phyloP scores from a whole-genome alignment of 2,329 filamentous ascomycete genomes.

The Aureobasidium sp. region DNA sequence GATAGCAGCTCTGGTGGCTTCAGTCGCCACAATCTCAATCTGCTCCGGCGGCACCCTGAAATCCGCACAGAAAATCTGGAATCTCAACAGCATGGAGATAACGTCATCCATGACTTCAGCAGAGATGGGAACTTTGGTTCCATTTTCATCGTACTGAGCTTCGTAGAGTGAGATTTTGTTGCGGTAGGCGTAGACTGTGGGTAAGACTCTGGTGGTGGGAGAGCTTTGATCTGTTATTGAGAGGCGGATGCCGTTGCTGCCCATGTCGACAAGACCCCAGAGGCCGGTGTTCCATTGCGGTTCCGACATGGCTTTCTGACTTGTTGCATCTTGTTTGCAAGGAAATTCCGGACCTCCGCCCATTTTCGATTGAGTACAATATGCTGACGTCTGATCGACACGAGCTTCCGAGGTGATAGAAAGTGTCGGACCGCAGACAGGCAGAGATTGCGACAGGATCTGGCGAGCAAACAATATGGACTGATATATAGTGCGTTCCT shows the following conservation, averaged over 20 bases:
- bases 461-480: background rate
- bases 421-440: background rate
- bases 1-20: conserved; percentile 69
- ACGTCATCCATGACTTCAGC: conserved; percentile 54
- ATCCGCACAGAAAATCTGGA: conserved; percentile 59
- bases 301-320: background rate
- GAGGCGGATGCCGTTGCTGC: conserved; percentile 77
- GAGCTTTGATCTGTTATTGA: conserved; percentile 71
- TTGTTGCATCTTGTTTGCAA: background rate
- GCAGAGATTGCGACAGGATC: background rate
- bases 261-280: conserved; percentile 19
- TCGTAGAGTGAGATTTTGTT: conserved; percentile 79
- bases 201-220: conserved; percentile 59
- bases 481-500: background rate
- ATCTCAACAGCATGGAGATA: conserved; percentile 57
- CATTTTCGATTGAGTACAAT: background rate
- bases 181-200: conserved; percentile 68
- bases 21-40: conserved; percentile 70
- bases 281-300: conserved; percentile 17
- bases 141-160: conserved; percentile 44
- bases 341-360: conserved; percentile 10
- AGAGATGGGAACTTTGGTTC: conserved; percentile 44
- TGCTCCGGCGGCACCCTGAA: conserved; percentile 58
- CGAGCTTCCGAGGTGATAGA: background rate
- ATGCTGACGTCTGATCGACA: background rate